Evolutionary conservation across 2,329 filamentous ascomycete species (phyloP).

Genomic region (Lasiodiplodia citricola): DNA sequence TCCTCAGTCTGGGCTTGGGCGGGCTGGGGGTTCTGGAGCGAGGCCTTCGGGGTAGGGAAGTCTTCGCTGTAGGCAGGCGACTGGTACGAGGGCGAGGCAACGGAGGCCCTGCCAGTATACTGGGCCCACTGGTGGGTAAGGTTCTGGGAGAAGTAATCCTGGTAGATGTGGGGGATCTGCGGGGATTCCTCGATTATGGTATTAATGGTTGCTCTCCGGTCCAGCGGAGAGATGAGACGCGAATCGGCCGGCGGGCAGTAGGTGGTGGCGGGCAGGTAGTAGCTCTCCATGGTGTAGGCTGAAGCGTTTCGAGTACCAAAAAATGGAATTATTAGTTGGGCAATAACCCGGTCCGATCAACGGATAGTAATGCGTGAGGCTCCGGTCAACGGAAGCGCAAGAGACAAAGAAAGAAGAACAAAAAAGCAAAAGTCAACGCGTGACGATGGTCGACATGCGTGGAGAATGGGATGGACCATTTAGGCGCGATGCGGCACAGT

Average conservation of each 20-base stretch:
- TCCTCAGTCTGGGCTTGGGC: constrained; percentile 55
- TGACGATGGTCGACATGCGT: constrained; percentile 24
- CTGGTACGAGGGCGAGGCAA: constrained; percentile 48
- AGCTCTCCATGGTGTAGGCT: constrained; percentile 48
- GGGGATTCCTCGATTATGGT: constrained; percentile 66
- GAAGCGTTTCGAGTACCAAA: constrained; percentile 8
- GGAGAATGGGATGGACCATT: constrained; percentile 19
- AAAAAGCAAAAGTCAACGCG: background rate
- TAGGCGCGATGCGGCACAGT: constrained; percentile 11
- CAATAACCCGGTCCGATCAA: constrained; percentile 21
- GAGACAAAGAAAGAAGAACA: constrained; percentile 5
- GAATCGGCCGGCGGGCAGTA: constrained; percentile 53
- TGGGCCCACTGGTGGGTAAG: constrained; percentile 5
- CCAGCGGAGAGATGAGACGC: constrained; percentile 57
- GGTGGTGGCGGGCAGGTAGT: constrained; percentile 54
- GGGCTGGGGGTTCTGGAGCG: constrained; percentile 52
- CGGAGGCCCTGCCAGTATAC: constrained; percentile 34
- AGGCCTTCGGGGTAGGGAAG: constrained; percentile 74
- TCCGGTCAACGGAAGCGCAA: constrained; percentile 9
- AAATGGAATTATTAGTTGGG: constrained; percentile 20
- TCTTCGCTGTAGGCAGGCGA: constrained; percentile 58
- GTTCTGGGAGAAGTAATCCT: constrained; percentile 24
- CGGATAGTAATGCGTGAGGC: background rate
- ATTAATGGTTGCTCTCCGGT: constrained; percentile 64
- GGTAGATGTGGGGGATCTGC: constrained; percentile 26